Base-by-base conservation (phyloP, 495 filamentous ascomycete genomes). In the Cercophora samala region DNA sequence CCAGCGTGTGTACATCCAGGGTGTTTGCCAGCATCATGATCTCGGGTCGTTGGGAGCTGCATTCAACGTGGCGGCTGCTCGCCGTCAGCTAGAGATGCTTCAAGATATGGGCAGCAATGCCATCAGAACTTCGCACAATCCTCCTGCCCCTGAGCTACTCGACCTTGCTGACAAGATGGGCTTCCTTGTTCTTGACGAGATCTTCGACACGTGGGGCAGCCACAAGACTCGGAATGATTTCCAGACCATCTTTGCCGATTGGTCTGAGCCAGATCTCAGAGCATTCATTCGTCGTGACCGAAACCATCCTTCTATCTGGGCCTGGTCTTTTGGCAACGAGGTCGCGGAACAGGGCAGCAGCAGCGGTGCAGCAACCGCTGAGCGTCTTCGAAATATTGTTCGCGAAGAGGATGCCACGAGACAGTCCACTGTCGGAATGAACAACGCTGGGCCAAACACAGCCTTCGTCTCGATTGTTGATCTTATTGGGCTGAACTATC, bases 131-230 rank as follows among this genome's bases (percentile, higher is more conserved):
- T 84, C 81, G 3, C 82, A 85, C 69, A 83, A 83, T 62, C 81
- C 81, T 21, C 80, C 81, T 0, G 78, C 80, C 9, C 82, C 86
- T 0, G 84, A 86, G 61, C 66, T 89, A 2, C 84, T 88, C 42
- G 78, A 85, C 5, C 70, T 90, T 0, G 83, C 87, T 5, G 86
- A 88, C 71, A 74, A 73, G 11, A 76, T 86, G 70, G 88, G 87
- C 0, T 73, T 90, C 46, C 75, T 90, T 74, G 78, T 90, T 1
- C 69, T 89, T 15, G 80, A 82, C 67, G 81, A 83, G 64, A 79
- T 81, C 42, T 83, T 85, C 70, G 83, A 85, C 66, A 68, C 62
- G 52, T 84, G 82, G 83, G 69, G 67, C 24, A 63, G 26, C 18
- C 24, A 56, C n/a, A 85, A 85, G 70, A 77, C 70, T 1, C 61